Conservation (phyloP, 306 rosid genomes). For the Quercus suber region DNA sequence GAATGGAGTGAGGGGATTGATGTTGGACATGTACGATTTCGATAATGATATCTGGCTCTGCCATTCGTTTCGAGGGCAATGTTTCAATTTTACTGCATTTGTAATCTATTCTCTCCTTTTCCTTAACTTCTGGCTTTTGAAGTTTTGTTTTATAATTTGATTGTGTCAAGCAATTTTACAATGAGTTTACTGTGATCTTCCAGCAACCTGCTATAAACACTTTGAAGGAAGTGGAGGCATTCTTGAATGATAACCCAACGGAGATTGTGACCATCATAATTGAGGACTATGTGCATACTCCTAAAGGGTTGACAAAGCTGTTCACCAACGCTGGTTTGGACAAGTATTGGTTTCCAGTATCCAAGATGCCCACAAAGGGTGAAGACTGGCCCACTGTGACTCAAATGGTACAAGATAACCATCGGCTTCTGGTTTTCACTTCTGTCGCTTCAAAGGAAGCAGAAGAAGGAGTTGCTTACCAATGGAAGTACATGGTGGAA, state of each 20-base stretch:
- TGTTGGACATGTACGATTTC: conserved; percentile 97
- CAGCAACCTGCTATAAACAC: conserved; percentile 97
- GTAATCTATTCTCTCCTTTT: conserved; percentile 46
- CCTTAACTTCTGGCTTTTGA: conserved; percentile 7
- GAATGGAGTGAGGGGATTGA: conserved; percentile 97
- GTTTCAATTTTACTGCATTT: conserved; percentile 95
- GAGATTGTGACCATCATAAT: conserved; percentile 86
- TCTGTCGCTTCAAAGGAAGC: conserved; percentile 84
- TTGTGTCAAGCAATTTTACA: conserved; percentile 7
- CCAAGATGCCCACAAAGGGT: conserved; percentile 79
- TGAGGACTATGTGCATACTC: conserved; percentile 85
- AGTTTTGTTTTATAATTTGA: conserved; percentile 10
- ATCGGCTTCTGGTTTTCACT: conserved; percentile 88
- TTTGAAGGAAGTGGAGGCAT: conserved; percentile 84
- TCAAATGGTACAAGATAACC: conserved; percentile 76
- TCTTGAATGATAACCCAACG: conserved; percentile 64
- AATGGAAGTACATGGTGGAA: conserved; percentile 94
- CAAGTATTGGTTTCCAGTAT: conserved; percentile 83
- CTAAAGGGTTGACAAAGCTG: conserved; percentile 73
- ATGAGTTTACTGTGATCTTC: conserved; percentile 33
- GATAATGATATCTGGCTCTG: conserved; percentile 93
- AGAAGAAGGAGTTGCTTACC: conserved; percentile 91
- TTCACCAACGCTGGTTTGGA: conserved; percentile 67
- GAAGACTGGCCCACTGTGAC: conserved; percentile 92
- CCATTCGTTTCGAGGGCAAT: conserved; percentile 89